Evolutionary conservation across 805 yeast species (phyloP), one percentile per base, ranked within the genome.

Genomic region (Zygosaccharomyces lentus): DNA sequence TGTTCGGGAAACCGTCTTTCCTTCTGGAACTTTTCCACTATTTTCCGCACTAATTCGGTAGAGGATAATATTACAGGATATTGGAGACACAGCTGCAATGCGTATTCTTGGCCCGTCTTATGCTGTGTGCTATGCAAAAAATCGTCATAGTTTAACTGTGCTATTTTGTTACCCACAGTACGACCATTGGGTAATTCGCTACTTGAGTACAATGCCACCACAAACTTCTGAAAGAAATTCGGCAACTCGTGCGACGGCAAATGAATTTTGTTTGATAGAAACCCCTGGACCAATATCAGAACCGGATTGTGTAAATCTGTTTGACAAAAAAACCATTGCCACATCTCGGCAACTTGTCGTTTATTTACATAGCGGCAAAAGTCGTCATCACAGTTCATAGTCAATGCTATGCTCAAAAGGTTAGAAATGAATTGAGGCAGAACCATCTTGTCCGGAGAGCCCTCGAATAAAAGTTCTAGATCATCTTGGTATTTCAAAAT

Each of bases 401-500:
- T 42, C 21, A 58, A 17, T 6, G 57, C 53, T 10, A 62, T 47
- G 27, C 54, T 58, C 3, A 61, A 30, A n/a, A 61, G 43, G 13
- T 54, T 55, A 2, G 59, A 52, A n/a, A 50, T 47, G 9, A 50
- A 47, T 8, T 42, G 19, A n/a, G 34, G 19, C 12, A 34, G 19
- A 12, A 45, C 31, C 26, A 44, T 17, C 8, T 23, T 36, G 7
- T 31, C 43, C 4, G 56, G 44, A 6, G 37, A 41, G n/a, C 42
- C 47, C 9, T 57, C 62, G 2, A 61, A 29, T 5, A 70, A 41
- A 43, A 68, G 69, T n/a, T 59, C 68, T 27, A 65, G 47, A 26
- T 71, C 73, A 41, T 70, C 71, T 35, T 55, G 55, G 37, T 53
- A 63, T 43, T 66, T 64, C 2, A 66, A 48, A 12, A 57, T 56